Evolutionary conservation across 176 grass and related monocot species (phyloP).

Genomic region (Neostapfia colusana): DNA sequence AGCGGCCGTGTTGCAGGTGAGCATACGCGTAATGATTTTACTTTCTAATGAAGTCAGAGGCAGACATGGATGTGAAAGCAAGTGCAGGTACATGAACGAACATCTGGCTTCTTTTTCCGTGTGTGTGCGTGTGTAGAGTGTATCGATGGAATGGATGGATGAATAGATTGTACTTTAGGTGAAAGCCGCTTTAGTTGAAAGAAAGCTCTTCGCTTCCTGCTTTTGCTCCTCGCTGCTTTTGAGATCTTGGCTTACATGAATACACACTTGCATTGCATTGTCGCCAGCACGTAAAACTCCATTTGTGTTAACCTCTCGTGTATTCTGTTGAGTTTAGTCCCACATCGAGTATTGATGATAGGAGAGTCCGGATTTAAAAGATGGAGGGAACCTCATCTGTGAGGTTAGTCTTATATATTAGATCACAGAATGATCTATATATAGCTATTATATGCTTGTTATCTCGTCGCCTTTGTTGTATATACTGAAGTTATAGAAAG

Average conservation of each 20-base stretch:
- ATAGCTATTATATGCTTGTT: too few relatives aligned
- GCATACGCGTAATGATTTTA: conserved; percentile 49
- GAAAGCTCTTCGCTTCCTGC: conserved; percentile 35
- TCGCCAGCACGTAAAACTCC: not conserved
- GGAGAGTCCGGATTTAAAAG: too few relatives aligned
- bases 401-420: too few relatives aligned
- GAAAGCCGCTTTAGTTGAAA: conserved; percentile 60
- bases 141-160: conserved; percentile 14
- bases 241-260: conserved; percentile 52
- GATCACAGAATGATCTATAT: too few relatives aligned
- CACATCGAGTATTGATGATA: too few relatives aligned
- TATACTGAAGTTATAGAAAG: too few relatives aligned
- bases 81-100: conserved; percentile 50
- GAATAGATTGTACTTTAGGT: conserved; percentile 56
- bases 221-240: conserved; percentile 53
- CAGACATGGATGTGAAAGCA: conserved; percentile 58
- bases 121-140: not conserved
- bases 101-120: conserved; percentile 46
- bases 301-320: not conserved
- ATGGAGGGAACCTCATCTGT: too few relatives aligned
- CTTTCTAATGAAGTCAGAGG: conserved; percentile 52
- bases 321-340: too few relatives aligned
- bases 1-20: conserved; percentile 15
- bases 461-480: too few relatives aligned
- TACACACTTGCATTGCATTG: conserved; percentile 46